Conservation (phyloP, 176 grass and related monocot species). For the Oropetium thomaeum region DNA sequence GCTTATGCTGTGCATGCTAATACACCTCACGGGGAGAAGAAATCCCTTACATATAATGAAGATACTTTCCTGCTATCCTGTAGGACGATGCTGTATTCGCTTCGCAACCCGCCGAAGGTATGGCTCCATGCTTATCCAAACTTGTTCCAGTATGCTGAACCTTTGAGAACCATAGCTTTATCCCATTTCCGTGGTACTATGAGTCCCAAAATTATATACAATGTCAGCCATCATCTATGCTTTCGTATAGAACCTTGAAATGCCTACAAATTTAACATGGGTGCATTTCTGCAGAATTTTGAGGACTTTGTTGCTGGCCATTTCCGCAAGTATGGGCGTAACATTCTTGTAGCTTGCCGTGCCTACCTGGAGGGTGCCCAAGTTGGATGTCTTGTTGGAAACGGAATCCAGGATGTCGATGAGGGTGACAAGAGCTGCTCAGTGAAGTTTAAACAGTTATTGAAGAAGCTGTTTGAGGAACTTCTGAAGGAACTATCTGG, state of each 20-base stretch:
- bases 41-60: constrained; percentile 73
- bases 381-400: constrained; percentile 64
- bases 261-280: not conserved
- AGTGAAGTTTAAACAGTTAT: constrained; percentile 47
- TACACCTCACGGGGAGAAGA: constrained; percentile 63
- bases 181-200: not conserved
- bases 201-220: not conserved
- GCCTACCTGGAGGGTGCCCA: constrained; percentile 84
- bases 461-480: constrained; percentile 61
- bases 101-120: constrained; percentile 80
- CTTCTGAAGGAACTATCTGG: constrained; percentile 58
- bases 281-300: constrained; percentile 54
- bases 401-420: constrained; percentile 74
- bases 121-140: constrained; percentile 11
- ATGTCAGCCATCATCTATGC: not conserved
- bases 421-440: constrained; percentile 83
- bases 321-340: constrained; percentile 56
- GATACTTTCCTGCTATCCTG: constrained; percentile 81
- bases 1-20: constrained; percentile 49
- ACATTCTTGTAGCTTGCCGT: constrained; percentile 67
- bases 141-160: constrained; percentile 1
- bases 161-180: not conserved
- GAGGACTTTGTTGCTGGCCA: constrained; percentile 72
- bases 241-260: not conserved
- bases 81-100: constrained; percentile 80